Evolutionary conservation across 345 rosid genomes (phyloP), one percentile per base, ranked within the genome.

Genomic region (Cochlearia excelsa): DNA sequence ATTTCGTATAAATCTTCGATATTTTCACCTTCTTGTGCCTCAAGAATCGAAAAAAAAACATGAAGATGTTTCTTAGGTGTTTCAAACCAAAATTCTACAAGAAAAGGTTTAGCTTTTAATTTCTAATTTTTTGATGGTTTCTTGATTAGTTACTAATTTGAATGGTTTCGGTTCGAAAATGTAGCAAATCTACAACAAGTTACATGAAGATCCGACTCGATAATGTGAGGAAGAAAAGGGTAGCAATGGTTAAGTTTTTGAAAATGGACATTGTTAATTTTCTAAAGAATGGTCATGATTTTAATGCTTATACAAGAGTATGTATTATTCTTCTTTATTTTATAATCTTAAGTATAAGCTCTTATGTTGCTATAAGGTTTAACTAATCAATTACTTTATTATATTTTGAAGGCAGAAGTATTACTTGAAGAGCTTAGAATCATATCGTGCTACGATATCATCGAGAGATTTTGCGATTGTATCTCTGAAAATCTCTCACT

Each of bases 291-390:
- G 82, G 81, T 27, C 75, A 61, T 61, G 87, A 85, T 65, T 61
- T 57, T 52, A 72, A 78, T 68, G 97, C 99, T 28, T 86, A 80
- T 67, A 81, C 78, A 74, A 85, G 93, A 82, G 99, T 93, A 65
- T 50, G 39, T 16, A 65, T 46, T 5, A 8, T 34, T 54, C 34
- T 51, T 16, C 1, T 54, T 30, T 35, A 41, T 63, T 10, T 16
- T 46, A 9, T 16, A 16, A 11, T 27, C 16, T 3, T 38, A 33
- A 33, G 35, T 33, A 33, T 16, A 16, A 16, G 23, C 23, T 16
- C 23, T 16, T 16, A 16, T 16, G 23, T 16, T 16, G 23, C 23
- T 16, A 16, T 16, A 16, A 16, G 23, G 23, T 16, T 16, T 16
- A 16, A 16, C 23, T 16, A 16, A 16, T 16, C 23, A 69, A 35